Base-by-base conservation (phyloP, 2,329 filamentous ascomycete genomes). In the Colletotrichum orchidophilum region DNA sequence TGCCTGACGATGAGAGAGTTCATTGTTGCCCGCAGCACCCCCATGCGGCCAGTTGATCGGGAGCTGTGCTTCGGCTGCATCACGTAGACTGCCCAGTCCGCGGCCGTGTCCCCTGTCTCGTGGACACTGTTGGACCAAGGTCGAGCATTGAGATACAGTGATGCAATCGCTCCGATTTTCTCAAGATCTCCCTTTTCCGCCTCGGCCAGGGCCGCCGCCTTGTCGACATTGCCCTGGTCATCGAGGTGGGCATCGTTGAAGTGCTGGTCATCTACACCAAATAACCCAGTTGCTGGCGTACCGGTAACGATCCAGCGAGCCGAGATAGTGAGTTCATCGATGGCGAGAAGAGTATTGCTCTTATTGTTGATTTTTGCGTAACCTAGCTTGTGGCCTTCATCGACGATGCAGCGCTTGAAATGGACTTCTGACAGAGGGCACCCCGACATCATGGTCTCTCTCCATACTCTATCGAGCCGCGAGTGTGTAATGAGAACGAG, bases 281-380 rank as follows among this genome's bases (percentile, higher is more conserved):
- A 94, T 0, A 98, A 83, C 11, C 95, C 94, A 73, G 91, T 92
- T 0, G 95, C 94, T 2, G 96, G 96, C 0, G 96, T 98, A 66
- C 96, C 96, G 1, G 94, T 97, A 0, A 97, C 92, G 4, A 97
- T 90, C 96, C 96, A 98, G 11, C 93, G 90, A 21, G 94, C 89
- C 57, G 94, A 91, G 18, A 94, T 83, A 12, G 86, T 82, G n/a
- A 92, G 79, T 13, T 79, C 78, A 21, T 91, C 86, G 1, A 91
- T 79, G 2, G 86, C 83, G 2, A 83, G 77, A 24, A 89, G 82
- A 5, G 90, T 76, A 50, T 87, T 85, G 54, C 90, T 94, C 74
- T 86, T 89, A 62, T 84, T 84, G 11, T 84, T 83, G 6, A 81
- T 80, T 2, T 81, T 87, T 0, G 88, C 88, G 46, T 93, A 92